phyloP scores from a whole-genome alignment of 1,284 basidiomycete genomes.

The Kwoniella shivajii region DNA sequence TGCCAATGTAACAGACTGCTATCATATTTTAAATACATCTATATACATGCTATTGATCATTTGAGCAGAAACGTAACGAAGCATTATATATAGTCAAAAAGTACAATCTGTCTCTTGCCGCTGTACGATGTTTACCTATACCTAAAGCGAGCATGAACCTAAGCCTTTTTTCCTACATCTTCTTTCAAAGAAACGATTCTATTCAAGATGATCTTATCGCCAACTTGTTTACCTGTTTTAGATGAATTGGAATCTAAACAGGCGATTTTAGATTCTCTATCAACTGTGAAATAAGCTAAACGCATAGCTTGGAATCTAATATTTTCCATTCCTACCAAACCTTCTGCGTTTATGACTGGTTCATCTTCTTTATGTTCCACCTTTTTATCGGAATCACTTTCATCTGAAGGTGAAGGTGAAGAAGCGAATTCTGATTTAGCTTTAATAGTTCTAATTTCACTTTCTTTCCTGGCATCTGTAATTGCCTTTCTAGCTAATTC shows the following conservation, averaged over 20 bases:
- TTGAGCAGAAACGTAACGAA: too few species aligned
- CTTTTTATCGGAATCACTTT: constrained; percentile 5
- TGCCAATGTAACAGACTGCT: too few species aligned
- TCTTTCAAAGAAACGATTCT: constrained; percentile 95
- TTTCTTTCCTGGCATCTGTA: constrained; percentile 67
- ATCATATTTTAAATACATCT: too few species aligned
- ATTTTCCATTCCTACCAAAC: constrained; percentile 87
- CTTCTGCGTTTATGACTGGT: constrained; percentile 68
- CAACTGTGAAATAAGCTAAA: constrained; percentile 92
- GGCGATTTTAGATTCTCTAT: constrained; percentile 74
- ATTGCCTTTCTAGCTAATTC: constrained; percentile 72
- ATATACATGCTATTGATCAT: too few species aligned
- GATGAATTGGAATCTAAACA: constrained; percentile 61
- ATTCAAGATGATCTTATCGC: constrained; percentile 84
- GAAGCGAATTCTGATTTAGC: constrained; percentile 60
- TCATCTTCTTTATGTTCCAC: constrained; percentile 58
- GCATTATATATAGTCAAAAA: too few species aligned
- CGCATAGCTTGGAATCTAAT: constrained; percentile 96
- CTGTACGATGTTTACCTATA: too few species aligned
- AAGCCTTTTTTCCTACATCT: constrained; percentile 76
- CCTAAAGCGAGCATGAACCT: too few species aligned
- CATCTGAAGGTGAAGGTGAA: constrained; percentile 1
- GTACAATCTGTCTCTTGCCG: too few species aligned
- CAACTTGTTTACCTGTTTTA: constrained; percentile 59
- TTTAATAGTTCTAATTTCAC: constrained; percentile 63